Conservation (phyloP, 305 asterid genomes). For the Salvia sclarea region DNA sequence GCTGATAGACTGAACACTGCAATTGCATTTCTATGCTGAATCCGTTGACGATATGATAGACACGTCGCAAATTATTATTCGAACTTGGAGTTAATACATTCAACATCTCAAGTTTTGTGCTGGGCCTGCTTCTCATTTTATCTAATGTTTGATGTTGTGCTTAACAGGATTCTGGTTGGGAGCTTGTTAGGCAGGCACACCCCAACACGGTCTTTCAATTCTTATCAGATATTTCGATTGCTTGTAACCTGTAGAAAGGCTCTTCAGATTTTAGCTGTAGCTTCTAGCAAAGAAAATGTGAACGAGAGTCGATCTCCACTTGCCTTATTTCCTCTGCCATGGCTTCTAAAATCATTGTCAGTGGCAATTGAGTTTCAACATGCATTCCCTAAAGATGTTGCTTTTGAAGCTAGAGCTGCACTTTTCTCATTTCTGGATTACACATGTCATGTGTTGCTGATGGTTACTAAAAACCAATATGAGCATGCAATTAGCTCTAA, state of each 20-base stretch:
- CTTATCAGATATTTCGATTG: constrained; percentile 57
- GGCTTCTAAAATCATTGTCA: constrained; percentile 78
- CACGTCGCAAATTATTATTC: constrained; percentile 15
- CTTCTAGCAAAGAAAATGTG: constrained; percentile 52
- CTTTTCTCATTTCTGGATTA: constrained; percentile 60
- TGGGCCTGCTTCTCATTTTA: constrained; percentile 15
- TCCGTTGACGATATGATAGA: constrained; percentile 10
- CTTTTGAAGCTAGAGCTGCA: constrained; percentile 46
- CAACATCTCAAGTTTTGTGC: neutral
- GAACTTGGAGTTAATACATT: neutral
- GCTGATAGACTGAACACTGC: constrained; percentile 2
- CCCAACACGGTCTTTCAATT: constrained; percentile 33
- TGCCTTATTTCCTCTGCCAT: constrained; percentile 53
- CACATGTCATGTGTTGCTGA: constrained; percentile 60
- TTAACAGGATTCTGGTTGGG: constrained; percentile 76
- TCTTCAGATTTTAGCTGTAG: constrained; percentile 54
- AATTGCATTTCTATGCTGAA: constrained; percentile 5
- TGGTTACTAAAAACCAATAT: constrained; percentile 51
- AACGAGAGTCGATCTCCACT: constrained; percentile 43
- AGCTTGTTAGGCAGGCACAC: constrained; percentile 51
- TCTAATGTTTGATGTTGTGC: constrained; percentile 30
- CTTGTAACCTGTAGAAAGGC: constrained; percentile 80
- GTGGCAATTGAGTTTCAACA: constrained; percentile 50
- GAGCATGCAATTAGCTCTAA: constrained; percentile 39
- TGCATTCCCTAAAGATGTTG: constrained; percentile 48